These are phyloP conservation scores for Ephemerocybe angulata DNA, from an alignment of 768 basidiomycete species.

Conservation along the genomic window DNA sequence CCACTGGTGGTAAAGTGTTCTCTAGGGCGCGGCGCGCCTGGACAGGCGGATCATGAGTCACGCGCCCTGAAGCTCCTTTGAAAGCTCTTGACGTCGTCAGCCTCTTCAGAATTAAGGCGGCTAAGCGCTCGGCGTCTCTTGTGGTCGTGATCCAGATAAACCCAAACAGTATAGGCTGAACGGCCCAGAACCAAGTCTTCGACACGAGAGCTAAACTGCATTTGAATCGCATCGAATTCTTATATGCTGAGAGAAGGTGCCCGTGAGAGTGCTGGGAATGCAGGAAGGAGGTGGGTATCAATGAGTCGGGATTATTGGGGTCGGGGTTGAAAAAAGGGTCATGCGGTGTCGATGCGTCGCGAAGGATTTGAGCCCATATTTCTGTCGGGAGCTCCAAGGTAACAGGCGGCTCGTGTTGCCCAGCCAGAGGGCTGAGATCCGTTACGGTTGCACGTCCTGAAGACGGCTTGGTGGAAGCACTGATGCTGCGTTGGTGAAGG, in stretches of 20 bases:
- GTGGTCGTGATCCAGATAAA: conserved; percentile 65
- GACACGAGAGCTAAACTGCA: conserved; percentile 49
- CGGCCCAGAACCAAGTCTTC: conserved; percentile 49
- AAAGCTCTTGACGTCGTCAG: background rate
- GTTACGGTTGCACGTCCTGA: too few species aligned
- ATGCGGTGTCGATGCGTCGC: conserved; percentile 43
- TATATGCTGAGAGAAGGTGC: conserved; percentile 39
- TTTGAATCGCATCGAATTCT: conserved; percentile 46
- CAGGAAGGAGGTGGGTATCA: conserved; percentile 52
- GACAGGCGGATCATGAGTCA: too few species aligned
- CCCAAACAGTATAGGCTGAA: conserved; percentile 58
- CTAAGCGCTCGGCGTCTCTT: conserved; percentile 20
- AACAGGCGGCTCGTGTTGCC: too few species aligned
- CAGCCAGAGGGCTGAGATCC: too few species aligned
- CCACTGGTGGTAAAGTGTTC: background rate
- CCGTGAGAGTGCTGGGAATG: conserved; percentile 36
- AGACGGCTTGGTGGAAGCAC: too few species aligned
- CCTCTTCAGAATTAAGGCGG: conserved; percentile 19
- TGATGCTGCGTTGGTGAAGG: too few species aligned
- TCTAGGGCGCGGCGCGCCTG: conserved; percentile 28
- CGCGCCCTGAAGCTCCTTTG: conserved; percentile 17
- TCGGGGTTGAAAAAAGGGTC: conserved; percentile 10
- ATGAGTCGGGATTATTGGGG: conserved; percentile 5
- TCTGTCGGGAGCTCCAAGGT: conserved; percentile 65
- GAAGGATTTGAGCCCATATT: conserved; percentile 60